These are phyloP conservation scores for Rhodotorula kratochvilovae DNA, from an alignment of 768 basidiomycete species.

Conservation along the genomic window DNA sequence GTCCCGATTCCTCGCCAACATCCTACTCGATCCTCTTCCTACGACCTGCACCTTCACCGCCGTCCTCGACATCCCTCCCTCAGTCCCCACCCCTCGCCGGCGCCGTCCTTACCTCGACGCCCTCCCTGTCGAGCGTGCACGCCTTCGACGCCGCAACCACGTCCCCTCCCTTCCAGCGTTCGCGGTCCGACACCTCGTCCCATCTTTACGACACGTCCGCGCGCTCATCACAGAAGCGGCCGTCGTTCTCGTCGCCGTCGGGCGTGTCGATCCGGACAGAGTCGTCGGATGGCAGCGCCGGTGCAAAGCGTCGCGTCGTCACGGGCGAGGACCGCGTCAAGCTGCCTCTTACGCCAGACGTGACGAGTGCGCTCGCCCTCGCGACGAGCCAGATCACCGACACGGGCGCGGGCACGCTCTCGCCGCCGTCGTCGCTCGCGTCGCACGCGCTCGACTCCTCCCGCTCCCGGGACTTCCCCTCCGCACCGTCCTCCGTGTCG, in stretches of 20 bases:
- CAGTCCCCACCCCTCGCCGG: background rate
- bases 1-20: background rate
- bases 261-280: background rate
- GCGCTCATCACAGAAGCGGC: no score
- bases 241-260: background rate
- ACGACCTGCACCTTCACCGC: background rate
- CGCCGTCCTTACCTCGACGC: background rate
- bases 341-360: slow-evolving; percentile 2
- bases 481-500: no score
- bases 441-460: no score
- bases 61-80: background rate
- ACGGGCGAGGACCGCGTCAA: slow-evolving; percentile 6
- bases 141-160: background rate
- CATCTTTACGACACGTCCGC: background rate
- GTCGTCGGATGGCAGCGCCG: no score
- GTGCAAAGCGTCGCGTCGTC: background rate
- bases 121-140: background rate
- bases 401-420: background rate
- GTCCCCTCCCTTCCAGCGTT: background rate
- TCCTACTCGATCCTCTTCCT: slow-evolving; percentile 9
- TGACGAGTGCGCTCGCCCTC: background rate
- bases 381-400: background rate
- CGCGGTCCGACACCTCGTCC: background rate
- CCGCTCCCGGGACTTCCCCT: no score
- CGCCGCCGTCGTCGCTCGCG: background rate